These are phyloP conservation scores for Magnolia sinica DNA, from an alignment of 164 flowering plant genomes.

Conservation along the genomic window DNA sequence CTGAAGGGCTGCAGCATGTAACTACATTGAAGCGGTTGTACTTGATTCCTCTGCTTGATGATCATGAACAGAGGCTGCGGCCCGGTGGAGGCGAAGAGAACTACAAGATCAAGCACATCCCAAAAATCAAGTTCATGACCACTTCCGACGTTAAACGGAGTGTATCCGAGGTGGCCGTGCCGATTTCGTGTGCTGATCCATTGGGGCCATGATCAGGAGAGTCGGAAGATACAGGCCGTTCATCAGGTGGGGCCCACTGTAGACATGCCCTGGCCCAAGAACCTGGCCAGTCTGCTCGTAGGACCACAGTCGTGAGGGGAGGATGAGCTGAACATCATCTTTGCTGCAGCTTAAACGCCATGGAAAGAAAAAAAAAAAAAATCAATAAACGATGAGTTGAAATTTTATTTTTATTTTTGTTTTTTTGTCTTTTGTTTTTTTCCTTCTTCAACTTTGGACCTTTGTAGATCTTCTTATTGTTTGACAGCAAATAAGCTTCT, in stretches of 20 bases:
- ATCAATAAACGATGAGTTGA: too few species aligned
- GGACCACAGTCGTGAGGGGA: too few species aligned
- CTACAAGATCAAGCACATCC: constrained; percentile 31
- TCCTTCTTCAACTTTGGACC: too few species aligned
- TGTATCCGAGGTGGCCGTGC: background rate
- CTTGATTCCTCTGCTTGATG: constrained; percentile 32
- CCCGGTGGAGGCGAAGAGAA: constrained; percentile 30
- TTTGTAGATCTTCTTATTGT: too few species aligned
- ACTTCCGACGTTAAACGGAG: background rate
- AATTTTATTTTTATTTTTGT: too few species aligned
- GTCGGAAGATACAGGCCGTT: background rate
- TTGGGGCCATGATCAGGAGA: background rate
- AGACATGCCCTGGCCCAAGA: background rate
- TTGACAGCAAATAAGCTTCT: too few species aligned
- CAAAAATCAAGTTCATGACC: constrained; percentile 6
- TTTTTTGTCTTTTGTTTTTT: too few species aligned
- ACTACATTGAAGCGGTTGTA: constrained; percentile 18
- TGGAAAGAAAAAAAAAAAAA: too few species aligned
- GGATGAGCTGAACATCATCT: too few species aligned
- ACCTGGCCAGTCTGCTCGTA: too few species aligned
- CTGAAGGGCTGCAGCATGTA: constrained; percentile 30
- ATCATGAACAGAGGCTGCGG: constrained; percentile 24
- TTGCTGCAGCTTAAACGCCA: too few species aligned
- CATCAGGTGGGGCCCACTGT: background rate
- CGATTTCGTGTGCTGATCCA: background rate